phyloP scores from a whole-genome alignment of 169 alveolate species.

The Eimeria sp. region DNA sequence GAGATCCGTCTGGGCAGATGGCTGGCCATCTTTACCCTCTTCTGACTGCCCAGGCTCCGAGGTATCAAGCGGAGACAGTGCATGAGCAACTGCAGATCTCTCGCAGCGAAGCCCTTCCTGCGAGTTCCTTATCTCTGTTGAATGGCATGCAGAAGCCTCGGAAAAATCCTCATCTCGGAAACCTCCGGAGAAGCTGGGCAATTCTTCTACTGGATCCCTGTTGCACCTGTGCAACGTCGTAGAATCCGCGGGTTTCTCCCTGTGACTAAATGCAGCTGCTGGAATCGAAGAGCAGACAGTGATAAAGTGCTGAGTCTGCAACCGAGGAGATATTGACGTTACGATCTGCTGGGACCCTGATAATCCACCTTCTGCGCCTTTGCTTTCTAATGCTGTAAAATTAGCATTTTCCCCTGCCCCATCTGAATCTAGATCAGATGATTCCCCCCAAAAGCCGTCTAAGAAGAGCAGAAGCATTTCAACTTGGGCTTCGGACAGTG shows the following conservation, averaged over 20 bases:
- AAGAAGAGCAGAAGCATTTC: conserved; percentile 4
- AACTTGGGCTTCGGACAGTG: conserved; percentile 20
- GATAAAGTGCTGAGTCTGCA: neutral
- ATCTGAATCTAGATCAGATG: neutral
- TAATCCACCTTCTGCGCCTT: neutral
- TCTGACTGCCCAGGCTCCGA: neutral
- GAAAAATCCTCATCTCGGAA: neutral
- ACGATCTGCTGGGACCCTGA: neutral
- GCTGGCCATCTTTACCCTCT: neutral
- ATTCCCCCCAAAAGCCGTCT: neutral
- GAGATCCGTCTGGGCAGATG: neutral
- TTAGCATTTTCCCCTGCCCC: neutral
- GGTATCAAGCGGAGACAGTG: neutral
- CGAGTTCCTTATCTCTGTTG: neutral
- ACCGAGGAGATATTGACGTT: neutral
- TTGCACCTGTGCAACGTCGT: neutral
- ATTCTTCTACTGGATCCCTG: neutral
- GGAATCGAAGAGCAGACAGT: neutral
- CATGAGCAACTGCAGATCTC: neutral
- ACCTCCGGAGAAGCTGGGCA: neutral
- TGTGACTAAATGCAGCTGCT: neutral
- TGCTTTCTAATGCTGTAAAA: neutral
- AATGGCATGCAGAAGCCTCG: neutral
- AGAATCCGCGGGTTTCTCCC: neutral
- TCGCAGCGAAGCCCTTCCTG: neutral